Evolutionary conservation across 2,329 filamentous ascomycete species (phyloP).

Genomic region (Colletotrichum sp.): DNA sequence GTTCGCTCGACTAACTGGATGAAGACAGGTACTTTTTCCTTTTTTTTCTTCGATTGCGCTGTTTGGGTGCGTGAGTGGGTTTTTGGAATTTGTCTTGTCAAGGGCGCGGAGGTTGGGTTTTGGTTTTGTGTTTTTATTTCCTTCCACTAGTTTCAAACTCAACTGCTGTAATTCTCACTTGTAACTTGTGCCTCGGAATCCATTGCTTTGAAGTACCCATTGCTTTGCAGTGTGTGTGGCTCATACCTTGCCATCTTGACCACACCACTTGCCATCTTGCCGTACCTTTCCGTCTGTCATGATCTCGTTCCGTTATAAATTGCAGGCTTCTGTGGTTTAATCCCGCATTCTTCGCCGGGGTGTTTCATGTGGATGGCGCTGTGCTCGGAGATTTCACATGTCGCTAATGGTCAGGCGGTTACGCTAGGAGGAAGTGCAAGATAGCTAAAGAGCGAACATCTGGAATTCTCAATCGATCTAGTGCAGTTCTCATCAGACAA

Average conservation of each 20-base stretch:
- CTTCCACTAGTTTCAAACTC: neutral
- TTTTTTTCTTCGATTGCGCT: neutral
- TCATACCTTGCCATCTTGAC: neutral
- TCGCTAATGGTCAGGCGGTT: neutral
- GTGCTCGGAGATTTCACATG: neutral
- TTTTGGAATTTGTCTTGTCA: neutral
- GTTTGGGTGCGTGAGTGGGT: fast-evolving
- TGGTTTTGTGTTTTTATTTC: neutral
- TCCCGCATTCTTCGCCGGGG: no score
- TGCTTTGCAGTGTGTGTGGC: no score
- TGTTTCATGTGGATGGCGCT: no score
- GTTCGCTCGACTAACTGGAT: neutral
- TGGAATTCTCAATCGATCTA: neutral
- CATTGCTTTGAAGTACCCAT: no score
- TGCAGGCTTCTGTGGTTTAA: neutral
- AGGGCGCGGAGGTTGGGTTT: fast-evolving
- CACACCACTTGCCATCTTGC: neutral
- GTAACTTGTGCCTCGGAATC: neutral
- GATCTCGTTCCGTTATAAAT: neutral
- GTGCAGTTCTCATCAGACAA: neutral
- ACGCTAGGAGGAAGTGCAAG: fast-evolving
- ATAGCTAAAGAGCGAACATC: neutral
- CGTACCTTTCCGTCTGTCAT: neutral
- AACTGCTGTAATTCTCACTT: neutral
- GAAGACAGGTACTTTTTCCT: neutral